Conservation (phyloP, 2,329 filamentous ascomycete genomes). For the Botrytis deweyae region DNA sequence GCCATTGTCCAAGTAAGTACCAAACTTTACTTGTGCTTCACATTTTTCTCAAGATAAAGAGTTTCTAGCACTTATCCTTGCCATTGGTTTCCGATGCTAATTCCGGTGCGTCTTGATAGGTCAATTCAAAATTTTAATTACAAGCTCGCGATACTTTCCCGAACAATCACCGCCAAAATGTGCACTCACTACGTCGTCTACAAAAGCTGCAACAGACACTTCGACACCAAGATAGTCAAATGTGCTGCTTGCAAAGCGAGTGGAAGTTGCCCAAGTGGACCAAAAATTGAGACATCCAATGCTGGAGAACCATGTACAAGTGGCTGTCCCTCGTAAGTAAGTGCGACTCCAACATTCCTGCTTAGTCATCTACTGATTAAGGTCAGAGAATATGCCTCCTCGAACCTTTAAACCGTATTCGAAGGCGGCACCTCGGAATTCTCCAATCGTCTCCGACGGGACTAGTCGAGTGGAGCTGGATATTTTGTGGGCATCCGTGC, state of each 20-base stretch:
- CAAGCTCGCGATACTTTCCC: conserved; percentile 1
- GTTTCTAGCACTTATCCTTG: conserved; percentile 9
- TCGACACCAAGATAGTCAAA: background rate
- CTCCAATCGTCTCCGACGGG: conserved; percentile 10
- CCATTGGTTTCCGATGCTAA: conserved; percentile 4
- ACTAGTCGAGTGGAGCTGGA: conserved; percentile 16
- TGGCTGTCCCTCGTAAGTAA: conserved; percentile 21
- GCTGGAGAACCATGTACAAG: conserved; percentile 11
- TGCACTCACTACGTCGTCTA: conserved; percentile 10
- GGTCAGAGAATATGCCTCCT: conserved; percentile 2
- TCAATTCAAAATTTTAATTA: conserved; percentile 1
- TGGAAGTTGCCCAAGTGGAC: conserved; percentile 4
- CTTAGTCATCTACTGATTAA: conserved; percentile 3
- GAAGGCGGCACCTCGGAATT: conserved; percentile 7
- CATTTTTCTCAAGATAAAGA: background rate
- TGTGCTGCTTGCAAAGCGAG: conserved; percentile 3
- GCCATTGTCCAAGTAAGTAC: conserved; percentile 17
- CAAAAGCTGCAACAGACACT: conserved; percentile 7
- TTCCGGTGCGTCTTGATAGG: background rate
- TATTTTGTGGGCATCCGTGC: conserved; percentile 13
- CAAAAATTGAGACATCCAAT: background rate
- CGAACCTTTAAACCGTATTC: conserved; percentile 15
- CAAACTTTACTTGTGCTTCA: background rate
- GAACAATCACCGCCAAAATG: conserved; percentile 15
- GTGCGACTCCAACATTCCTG: conserved; percentile 6